These are phyloP conservation scores for Curvularia verruculosa DNA, from an alignment of 2,329 filamentous ascomycete species.

Conservation along the genomic window DNA sequence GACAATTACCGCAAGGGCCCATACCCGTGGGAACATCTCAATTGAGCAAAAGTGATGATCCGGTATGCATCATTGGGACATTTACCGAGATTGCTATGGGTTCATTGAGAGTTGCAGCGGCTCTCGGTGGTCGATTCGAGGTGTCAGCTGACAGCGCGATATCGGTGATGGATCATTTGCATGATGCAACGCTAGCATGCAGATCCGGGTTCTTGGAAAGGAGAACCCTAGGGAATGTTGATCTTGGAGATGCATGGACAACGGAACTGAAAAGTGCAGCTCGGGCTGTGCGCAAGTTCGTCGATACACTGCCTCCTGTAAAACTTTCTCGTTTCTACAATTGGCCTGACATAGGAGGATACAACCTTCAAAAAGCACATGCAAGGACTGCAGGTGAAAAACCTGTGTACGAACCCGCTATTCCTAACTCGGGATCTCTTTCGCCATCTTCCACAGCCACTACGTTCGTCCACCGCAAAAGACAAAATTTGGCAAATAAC, in stretches of 20 bases:
- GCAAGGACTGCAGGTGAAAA: neutral
- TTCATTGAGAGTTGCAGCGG: neutral
- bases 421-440: too few relatives aligned
- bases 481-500: neutral
- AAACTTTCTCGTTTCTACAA: neutral
- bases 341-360: neutral
- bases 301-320: neutral
- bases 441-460: neutral
- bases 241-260: neutral
- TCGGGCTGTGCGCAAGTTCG: neutral
- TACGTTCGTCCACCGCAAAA: neutral
- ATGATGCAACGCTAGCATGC: neutral
- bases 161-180: neutral
- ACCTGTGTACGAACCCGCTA: neutral
- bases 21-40: neutral
- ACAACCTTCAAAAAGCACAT: neutral
- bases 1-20: neutral
- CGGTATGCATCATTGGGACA: neutral
- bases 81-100: neutral
- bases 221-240: neutral
- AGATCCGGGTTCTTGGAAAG: neutral
- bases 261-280: neutral
- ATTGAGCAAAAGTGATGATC: neutral
- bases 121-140: neutral
- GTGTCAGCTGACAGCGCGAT: neutral